Base-by-base conservation (phyloP, 2,329 filamentous ascomycete species). In the Penicillium psychrosexuale region DNA sequence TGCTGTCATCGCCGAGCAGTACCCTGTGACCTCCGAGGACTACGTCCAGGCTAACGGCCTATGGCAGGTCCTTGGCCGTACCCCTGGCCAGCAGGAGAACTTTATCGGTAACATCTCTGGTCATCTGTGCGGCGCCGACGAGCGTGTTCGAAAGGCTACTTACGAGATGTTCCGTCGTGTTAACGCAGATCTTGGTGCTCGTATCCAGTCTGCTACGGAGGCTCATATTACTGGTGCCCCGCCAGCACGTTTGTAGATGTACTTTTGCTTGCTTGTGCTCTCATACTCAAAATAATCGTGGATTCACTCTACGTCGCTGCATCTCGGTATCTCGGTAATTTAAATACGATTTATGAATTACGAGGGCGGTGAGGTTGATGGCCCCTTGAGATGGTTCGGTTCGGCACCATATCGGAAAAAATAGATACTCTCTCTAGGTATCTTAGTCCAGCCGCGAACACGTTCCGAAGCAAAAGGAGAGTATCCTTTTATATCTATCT, bases 161-260 rank as follows among this genome's bases (percentile, higher is more conserved):
- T 86, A 85, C 64, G 80, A 75, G 48, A 85, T 86, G 82, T 87
- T 86, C 69, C 66, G 69, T 38, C 77, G 75, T 42, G 82, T 87
- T n/a, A 79, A 84, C 60, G 58, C 71, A 9, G 76, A 77, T 15
- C 76, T 86, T 3, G 83, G 83, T 27, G 68, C 67, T 34, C 75
- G 78, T 12, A 81, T 86, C 63, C 73, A 77, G 66, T 72, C 77
- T 58, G 76, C 76, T 49, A 84, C 83, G 0, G 83, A 85, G 70
- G 64, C 60, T 8, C 65, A 67, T 33, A 61, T 60, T 13, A 59
- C 30, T n/a, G 56, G 62, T 31, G 53, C 58, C 28, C 53, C 58
- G 8, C 55, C 62, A 11, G 66, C 69, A 36, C 66, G 67, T 56
- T 51, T 71, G 54, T 72, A 71, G 56, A 38, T 19, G n/a, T 19